Base-by-base conservation (phyloP, 2,329 filamentous ascomycete species). In the Xylariaceae sp. region DNA sequence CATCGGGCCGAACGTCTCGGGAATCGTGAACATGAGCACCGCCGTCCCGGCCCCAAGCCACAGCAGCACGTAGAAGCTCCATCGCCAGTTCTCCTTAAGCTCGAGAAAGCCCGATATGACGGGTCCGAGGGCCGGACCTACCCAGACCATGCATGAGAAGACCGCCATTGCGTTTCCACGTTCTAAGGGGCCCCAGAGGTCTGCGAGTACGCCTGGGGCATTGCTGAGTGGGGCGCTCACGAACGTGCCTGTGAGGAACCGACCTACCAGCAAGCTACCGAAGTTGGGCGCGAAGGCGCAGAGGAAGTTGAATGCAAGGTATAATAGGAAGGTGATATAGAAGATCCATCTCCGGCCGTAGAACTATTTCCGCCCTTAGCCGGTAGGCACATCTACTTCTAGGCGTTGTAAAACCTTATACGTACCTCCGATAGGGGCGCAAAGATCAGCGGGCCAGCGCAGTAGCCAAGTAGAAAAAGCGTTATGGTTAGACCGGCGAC, bases 91-190 rank as follows among this genome's bases (percentile, higher is more conserved):
- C 59, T 81, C 74, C 29, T 77, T 82, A 6, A 86, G 67, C 62
- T 86, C 69, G 1, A 87, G 68, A 60, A 87, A 87, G 3, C 84
- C 84, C 1, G 75, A 74, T 18, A 85, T 74, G 20, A 87, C 76
- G 1, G 83, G 82, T 0, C 81, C 82, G 2, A 64, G 23, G 16
- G 61, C 57, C 10, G 63, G 81, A 0, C 81, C 81, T 3, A 81
- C 75, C 72, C 80, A 85, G 0, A 81, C 79, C 73, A 81, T 79
- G 56, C 78, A 73, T 1, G 74, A 73, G 65, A 85, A 85, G 1
- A 77, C 70, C 2, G 81, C 81, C 77, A 84, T 81, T 40, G 79
- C 79, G 52, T 80, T 82, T 5, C 78, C 77, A 21, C 83, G 75
- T 62, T 82, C 75, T 5, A 81, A 54, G 0, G 80, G 77, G 19